Percentiles rank a stretch among this genome's conserved stretches.
Evolutionary conservation across 805 yeast species (phyloP).

Genomic region (Cyberlindnera bimundalis): DNA sequence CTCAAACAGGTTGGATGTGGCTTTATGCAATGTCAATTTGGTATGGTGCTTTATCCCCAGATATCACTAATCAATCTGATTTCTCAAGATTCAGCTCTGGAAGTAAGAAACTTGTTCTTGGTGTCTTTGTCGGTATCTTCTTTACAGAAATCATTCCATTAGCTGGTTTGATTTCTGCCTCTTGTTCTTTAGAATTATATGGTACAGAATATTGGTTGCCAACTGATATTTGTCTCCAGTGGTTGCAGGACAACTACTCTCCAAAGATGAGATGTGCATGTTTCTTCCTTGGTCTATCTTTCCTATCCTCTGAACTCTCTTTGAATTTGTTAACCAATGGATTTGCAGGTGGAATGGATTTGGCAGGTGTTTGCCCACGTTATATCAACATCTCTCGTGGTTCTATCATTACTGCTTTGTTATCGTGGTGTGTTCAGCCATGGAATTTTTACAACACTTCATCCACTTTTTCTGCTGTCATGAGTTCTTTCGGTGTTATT

Average conservation of each 20-base stretch:
- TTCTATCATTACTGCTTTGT: constrained; percentile 31
- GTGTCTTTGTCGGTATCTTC: constrained; percentile 33
- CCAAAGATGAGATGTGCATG: constrained; percentile 38
- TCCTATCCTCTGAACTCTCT: constrained; percentile 34
- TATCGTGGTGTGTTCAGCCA: constrained; percentile 38
- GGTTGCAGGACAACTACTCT: constrained; percentile 36
- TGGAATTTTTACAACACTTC: constrained; percentile 39
- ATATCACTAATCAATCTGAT: constrained; percentile 39
- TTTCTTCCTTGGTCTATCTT: constrained; percentile 37
- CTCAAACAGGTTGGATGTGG: constrained; percentile 39
- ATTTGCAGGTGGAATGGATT: constrained; percentile 31
- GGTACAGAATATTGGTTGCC: constrained; percentile 39
- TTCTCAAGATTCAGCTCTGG: constrained; percentile 37
- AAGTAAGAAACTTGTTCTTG: constrained; percentile 27
- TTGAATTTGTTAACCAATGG: constrained; percentile 37
- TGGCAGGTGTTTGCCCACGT: constrained; percentile 22
- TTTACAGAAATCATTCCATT: constrained; percentile 39
- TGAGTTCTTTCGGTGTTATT: constrained; percentile 37
- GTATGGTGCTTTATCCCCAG: constrained; percentile 39
- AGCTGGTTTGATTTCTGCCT: constrained; percentile 37
- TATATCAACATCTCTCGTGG: constrained; percentile 29
- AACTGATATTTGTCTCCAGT: constrained; percentile 34
- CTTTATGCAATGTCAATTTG: constrained; percentile 37
- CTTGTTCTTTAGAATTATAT: constrained; percentile 33
- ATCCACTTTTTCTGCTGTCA: constrained; percentile 33